phyloP scores from a whole-genome alignment of 345 rosid species.

The Excoecaria cochinchinensis region DNA sequence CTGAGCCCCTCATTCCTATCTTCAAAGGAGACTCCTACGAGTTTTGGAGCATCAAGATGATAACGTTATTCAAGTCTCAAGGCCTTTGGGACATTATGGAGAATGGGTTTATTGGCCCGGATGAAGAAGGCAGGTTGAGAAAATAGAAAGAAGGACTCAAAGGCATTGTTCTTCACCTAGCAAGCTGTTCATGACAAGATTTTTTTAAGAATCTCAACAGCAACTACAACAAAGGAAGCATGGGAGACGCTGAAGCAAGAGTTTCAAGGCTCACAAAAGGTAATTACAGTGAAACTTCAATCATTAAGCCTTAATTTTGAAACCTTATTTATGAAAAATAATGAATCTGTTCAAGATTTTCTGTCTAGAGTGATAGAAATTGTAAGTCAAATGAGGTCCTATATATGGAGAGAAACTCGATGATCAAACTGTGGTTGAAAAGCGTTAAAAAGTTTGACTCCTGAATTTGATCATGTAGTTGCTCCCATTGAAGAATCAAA shows the following conservation, averaged over 20 bases:
- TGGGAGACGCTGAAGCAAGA: background rate
- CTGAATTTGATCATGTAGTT: background rate
- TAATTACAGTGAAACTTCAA: background rate
- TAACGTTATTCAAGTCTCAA: background rate
- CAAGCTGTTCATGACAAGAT: background rate
- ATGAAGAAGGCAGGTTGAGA: background rate
- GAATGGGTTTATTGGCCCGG: background rate
- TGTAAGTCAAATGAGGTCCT: background rate
- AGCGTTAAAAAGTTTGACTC: background rate
- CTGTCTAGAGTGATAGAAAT: background rate
- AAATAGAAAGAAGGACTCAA: too few species aligned
- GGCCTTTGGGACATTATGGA: background rate
- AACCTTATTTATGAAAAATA: too few species aligned
- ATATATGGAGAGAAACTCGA: too few species aligned
- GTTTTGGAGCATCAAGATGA: background rate
- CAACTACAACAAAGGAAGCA: background rate
- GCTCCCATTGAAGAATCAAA: background rate
- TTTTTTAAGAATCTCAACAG: background rate
- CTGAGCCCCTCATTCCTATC: too few species aligned
- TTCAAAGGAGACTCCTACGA: too few species aligned
- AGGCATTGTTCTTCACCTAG: too few species aligned
- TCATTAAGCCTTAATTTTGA: background rate
- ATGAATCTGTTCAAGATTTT: background rate
- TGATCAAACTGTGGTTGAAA: background rate
- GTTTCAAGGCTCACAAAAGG: background rate